phyloP scores from a whole-genome alignment of 768 basidiomycete genomes.

The Roridomyces roridus region DNA sequence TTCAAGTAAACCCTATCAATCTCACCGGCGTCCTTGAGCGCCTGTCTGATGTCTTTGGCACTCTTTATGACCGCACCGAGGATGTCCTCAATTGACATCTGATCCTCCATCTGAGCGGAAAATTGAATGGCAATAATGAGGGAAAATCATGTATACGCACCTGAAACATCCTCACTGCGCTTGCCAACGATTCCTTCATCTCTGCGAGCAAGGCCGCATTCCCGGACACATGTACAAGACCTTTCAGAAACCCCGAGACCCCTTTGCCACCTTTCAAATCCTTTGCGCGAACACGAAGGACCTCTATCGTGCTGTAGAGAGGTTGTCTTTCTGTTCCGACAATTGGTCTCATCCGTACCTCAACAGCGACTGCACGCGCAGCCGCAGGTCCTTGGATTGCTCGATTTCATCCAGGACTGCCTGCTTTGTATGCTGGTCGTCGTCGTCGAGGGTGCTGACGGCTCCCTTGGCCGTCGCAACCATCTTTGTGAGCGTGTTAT shows the following conservation, averaged over 20 bases:
- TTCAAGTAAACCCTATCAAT: not conserved
- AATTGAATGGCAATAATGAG: not conserved
- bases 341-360: too few species aligned
- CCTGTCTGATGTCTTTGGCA: not conserved
- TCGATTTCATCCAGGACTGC: too few species aligned
- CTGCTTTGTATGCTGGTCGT: too few species aligned
- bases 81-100: not conserved
- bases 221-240: not conserved
- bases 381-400: too few species aligned
- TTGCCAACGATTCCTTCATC: conserved; percentile 2
- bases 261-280: not conserved
- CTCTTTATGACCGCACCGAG: not conserved
- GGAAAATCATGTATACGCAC: too few species aligned
- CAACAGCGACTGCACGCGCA: too few species aligned
- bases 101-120: not conserved
- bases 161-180: conserved; percentile 1
- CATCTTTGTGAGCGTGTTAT: too few species aligned
- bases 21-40: conserved; percentile 1
- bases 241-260: not conserved
- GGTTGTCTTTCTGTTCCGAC: too few species aligned
- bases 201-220: not conserved
- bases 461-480: too few species aligned
- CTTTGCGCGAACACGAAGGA: not conserved
- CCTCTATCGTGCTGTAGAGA: conserved; percentile 7
- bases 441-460: too few species aligned